Evolutionary conservation across 768 basidiomycete genomes (phyloP).

Genomic region (Nidularia sp.): DNA sequence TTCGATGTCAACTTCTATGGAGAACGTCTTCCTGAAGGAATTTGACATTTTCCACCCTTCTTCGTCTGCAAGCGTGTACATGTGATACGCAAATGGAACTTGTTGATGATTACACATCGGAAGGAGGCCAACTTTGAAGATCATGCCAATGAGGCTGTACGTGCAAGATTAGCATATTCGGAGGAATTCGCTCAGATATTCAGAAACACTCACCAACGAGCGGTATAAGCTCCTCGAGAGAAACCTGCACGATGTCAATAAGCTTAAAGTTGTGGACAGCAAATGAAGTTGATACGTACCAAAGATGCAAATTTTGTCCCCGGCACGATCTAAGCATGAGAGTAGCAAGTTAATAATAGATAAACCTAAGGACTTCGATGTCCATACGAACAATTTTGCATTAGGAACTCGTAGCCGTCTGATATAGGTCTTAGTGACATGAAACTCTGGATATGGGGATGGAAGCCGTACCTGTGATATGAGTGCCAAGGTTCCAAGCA

Average conservation of each 20-base stretch:
- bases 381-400: constrained; percentile 7
- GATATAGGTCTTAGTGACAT: neutral
- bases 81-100: constrained; percentile 7
- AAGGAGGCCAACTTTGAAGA: constrained; percentile 13
- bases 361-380: neutral
- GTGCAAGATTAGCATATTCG: neutral
- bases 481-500: constrained; percentile 11
- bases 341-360: neutral
- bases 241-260: constrained; percentile 8
- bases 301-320: constrained; percentile 4
- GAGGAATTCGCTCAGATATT: neutral
- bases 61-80: constrained; percentile 6
- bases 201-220: constrained; percentile 13
- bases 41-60: constrained; percentile 14
- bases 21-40: constrained; percentile 40
- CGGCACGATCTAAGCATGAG: constrained; percentile 1
- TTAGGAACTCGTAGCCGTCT: constrained; percentile 12
- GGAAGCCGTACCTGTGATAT: constrained; percentile 9
- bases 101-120: constrained; percentile 10
- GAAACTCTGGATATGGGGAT: neutral
- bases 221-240: constrained; percentile 14
- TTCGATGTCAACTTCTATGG: constrained; percentile 35
- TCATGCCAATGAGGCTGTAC: constrained; percentile 11
- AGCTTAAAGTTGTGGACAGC: neutral
- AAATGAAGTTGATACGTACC: neutral